Conservation (phyloP, 441 rosid genomes). For the Kokia cookei region DNA sequence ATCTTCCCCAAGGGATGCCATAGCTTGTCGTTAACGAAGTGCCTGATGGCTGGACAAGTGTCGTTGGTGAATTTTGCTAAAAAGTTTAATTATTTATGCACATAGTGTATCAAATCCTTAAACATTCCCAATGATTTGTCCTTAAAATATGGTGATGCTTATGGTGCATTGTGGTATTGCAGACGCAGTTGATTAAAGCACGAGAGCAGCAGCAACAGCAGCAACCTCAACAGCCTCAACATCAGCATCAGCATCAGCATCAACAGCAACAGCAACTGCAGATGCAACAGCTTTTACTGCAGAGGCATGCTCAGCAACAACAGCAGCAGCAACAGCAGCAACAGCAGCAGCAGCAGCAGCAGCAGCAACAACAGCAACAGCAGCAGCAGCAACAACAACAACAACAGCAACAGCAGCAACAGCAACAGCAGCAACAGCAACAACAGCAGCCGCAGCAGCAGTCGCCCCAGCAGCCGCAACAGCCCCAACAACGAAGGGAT, state of each 20-base stretch:
- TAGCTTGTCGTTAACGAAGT: background rate
- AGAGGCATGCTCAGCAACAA: slow-evolving; percentile 58
- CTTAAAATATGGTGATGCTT: background rate
- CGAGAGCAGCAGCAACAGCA: slow-evolving; percentile 60
- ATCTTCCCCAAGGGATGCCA: too few relatives aligned
- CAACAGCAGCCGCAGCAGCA: slow-evolving; percentile 23
- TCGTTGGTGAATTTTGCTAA: background rate
- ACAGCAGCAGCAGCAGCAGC: slow-evolving; percentile 34
- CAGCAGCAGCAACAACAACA: slow-evolving; percentile 38
- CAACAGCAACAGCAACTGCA: slow-evolving; percentile 62
- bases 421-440: slow-evolving; percentile 28
- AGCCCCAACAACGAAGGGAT: slow-evolving; percentile 65
- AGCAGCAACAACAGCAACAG: slow-evolving; percentile 59
- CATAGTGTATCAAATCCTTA: background rate
- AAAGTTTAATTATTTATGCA: background rate
- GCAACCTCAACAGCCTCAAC: slow-evolving; percentile 29
- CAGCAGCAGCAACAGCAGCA: slow-evolving; percentile 64
- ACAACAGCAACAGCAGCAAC: slow-evolving; percentile 25
- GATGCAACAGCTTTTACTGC: slow-evolving; percentile 50
- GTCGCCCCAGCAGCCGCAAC: slow-evolving; percentile 23
- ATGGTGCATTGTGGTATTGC: slow-evolving; percentile 11
- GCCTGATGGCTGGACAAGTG: background rate
- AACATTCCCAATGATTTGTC: background rate
- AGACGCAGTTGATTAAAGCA: slow-evolving; percentile 81
- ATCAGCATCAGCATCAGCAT: slow-evolving; percentile 45